A percentile compares a stretch with the other conserved stretches of the same genome.
These are phyloP conservation scores for Aegilops speltoides DNA, from an alignment of 176 grass and related monocot genomes.

Conservation along the genomic window DNA sequence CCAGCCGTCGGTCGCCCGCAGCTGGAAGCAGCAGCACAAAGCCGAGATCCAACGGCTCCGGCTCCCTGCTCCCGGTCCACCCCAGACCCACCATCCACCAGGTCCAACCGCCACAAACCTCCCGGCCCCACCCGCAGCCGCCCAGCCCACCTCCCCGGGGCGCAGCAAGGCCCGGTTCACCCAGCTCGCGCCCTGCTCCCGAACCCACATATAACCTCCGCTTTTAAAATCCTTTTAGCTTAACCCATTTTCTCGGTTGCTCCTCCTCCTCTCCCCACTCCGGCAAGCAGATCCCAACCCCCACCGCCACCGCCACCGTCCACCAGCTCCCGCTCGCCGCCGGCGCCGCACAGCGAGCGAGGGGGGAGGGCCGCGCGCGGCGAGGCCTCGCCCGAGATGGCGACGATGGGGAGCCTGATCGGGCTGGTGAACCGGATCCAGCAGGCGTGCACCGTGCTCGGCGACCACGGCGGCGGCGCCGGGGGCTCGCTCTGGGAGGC, in stretches of 20 bases:
- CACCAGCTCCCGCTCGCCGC: constrained; percentile 9
- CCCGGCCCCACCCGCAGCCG: neutral
- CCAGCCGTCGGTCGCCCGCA: neutral
- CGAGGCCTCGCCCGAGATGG: constrained; percentile 46
- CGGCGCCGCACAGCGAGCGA: neutral
- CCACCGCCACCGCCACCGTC: neutral
- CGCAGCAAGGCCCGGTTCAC: constrained; percentile 21
- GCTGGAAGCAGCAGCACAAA: neutral
- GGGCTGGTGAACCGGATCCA: constrained; percentile 99
- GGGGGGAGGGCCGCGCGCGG: neutral
- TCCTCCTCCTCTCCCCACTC: constrained; percentile 7
- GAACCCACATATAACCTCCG: constrained; percentile 6
- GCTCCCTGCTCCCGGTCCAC: constrained; percentile 21
- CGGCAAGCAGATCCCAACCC: constrained; percentile 26
- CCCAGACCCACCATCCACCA: neutral
- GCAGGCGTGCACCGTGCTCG: constrained; percentile 92
- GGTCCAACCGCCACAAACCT: neutral
- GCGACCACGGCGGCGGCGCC: constrained; percentile 87
- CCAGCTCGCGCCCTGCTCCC: neutral
- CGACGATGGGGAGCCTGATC: constrained; percentile 97
- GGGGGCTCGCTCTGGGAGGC: constrained; percentile 92
- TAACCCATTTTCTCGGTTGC: neutral
- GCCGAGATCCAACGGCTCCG: constrained; percentile 31
- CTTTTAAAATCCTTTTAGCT: constrained; percentile 36
- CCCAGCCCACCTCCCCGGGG: neutral